Conservation (phyloP, 139 green algal genomes). For the Volvox reticuliferus region DNA sequence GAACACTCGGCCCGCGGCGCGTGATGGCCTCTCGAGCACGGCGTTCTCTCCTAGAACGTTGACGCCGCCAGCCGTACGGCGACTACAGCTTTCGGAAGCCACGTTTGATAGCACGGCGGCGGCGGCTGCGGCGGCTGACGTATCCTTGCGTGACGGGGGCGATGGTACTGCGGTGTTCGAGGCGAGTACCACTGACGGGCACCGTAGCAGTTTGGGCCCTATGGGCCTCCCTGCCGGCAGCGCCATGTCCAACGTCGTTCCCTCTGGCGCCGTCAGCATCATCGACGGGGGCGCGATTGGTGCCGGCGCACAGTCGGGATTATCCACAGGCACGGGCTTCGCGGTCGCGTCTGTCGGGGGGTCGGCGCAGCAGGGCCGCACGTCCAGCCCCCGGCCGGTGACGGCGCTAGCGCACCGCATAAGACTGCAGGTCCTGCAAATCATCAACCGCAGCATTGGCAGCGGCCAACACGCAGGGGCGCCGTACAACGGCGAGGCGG, state of each 20-base stretch:
- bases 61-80: neutral
- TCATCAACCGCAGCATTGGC: neutral
- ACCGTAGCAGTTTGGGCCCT: neutral
- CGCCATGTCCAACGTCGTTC: neutral
- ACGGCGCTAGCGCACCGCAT: neutral
- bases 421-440: conserved; percentile 27
- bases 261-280: neutral
- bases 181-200: neutral
- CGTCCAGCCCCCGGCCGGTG: neutral
- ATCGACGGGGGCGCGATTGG: neutral
- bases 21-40: no score
- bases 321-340: neutral
- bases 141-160: no score
- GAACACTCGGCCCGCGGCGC: no score
- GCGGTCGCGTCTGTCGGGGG: neutral
- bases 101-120: no score
- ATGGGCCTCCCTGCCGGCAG: neutral
- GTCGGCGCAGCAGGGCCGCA: neutral
- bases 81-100: no score
- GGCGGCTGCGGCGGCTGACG: no score
- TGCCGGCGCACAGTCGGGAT: neutral
- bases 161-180: neutral
- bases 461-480: neutral
- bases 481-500: neutral
- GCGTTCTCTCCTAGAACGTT: no score